Evolutionary conservation across 2,329 filamentous ascomycete species (phyloP), one percentile per base, ranked within the genome.

Genomic region (Fusarium mangiferae): DNA sequence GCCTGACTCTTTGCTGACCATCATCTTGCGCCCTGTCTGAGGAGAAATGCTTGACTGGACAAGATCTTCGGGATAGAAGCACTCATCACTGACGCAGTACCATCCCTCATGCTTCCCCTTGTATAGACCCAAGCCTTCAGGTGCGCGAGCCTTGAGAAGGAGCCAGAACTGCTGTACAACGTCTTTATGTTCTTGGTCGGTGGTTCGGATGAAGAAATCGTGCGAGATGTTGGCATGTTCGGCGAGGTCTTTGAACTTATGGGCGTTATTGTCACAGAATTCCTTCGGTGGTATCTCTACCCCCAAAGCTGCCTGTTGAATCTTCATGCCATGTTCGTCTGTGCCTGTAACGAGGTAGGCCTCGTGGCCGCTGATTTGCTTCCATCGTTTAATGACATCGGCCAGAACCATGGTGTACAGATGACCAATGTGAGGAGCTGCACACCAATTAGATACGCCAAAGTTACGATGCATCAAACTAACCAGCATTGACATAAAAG

Each of bases 401-500:
- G 94, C 88, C 49, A 99, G 88, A 78, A 98, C 88, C 90, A 98
- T 95, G 46, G 93, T 94, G 82, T 98, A 98, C 68, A 99, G 87
- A 83, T 99, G 96, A 49, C 96, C 96, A 72, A 98, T 90, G 85
- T 99, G 96, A 57, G 96, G 96, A 51, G 94, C 95, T 96, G 14
- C 22, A 28, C 8, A 3, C n/a, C 18, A 60, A 51, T 75, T 44
- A 71, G 62, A 28, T 33, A 22, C 9, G 5, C 0, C 14, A 20
- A 17, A 22, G 24, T 33, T n/a, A 33, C 7, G 5, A 39, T 1
- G 17, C 15, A 38, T 48, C n/a, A 2, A 38, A 65, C 72, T 76
- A 85, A 95, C 94, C 91, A 62, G 95, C 94, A 89, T 99, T 99
- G 85, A 99, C 96, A 83, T 99, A 99, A 86, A 98, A 99, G 66